A percentile compares a stretch with the other conserved stretches of the same genome.
phyloP scores from a whole-genome alignment of 345 rosid species.

The Eucalyptus microcorys region DNA sequence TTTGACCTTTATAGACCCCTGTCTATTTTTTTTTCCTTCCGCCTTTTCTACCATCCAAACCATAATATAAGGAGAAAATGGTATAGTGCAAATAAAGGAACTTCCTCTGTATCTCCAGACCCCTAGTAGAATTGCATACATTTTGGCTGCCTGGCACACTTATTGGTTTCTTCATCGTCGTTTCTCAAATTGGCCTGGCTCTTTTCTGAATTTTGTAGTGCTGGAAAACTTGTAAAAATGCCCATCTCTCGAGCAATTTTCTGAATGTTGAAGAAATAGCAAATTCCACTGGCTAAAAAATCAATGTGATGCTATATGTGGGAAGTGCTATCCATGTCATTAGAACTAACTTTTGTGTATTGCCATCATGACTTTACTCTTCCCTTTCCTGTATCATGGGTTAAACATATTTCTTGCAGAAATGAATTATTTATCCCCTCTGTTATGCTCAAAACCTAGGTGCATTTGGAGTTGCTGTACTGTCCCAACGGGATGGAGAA shows the following conservation, averaged over 20 bases:
- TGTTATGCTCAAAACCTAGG: constrained; percentile 25
- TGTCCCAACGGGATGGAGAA: constrained; percentile 68
- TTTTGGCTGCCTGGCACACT: background rate
- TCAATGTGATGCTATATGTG: background rate
- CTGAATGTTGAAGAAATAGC: background rate
- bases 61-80: background rate
- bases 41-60: background rate
- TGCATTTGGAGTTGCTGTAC: constrained; percentile 90
- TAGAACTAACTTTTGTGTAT: background rate
- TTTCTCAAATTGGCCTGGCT: background rate
- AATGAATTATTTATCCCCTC: background rate
- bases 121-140: background rate
- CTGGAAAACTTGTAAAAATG: background rate
- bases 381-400: background rate
- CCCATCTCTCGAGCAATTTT: background rate
- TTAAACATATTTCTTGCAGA: background rate
- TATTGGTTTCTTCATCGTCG: background rate
- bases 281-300: background rate
- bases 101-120: background rate
- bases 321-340: background rate
- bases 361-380: background rate
- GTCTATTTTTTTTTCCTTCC: background rate
- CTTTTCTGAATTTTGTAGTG: background rate
- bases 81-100: background rate
- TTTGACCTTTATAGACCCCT: background rate